Evolutionary conservation across 1,284 basidiomycete genomes (phyloP), one percentile per base, ranked within the genome.

Genomic region (Albatrellus sp.): DNA sequence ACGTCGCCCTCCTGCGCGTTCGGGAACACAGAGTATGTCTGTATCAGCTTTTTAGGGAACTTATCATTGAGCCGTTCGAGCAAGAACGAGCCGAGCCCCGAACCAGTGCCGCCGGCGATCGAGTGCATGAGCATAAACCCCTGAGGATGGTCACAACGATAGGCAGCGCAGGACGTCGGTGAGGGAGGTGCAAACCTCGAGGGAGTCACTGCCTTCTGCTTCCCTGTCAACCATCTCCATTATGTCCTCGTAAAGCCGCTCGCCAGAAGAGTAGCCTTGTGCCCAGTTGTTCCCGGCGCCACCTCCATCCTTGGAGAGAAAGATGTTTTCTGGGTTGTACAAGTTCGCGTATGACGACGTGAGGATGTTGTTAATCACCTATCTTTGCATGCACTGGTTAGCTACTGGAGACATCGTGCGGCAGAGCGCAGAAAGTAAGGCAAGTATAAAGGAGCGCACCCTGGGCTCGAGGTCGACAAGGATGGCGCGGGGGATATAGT

Each of bases 241-340:
- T 43, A 98, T 78, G 54, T 98, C 94, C 56, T 98, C 94, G 56
- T 94, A 97, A 51, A 94, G 79, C 53, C 75, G 73, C 63, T 98
- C 93, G 38, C 92, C 96, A 3, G 84, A 77, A 9, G 80, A 72
- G 56, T 94, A 93, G 4, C 94, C 94, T 55, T 93, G 89, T 0
- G 92, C 94, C 94, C 94, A 98, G 59, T 98, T 98, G 59, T 99
- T 99, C 28, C 94, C 96, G 4, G 96, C 94, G 45, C 96, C 96
- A 14, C 96, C 93, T 5, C 96, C 96, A 56, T 94, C 90, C 62
- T 94, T 88, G 6, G 87, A 91, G 17, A 92, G 72, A 59, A 90
- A 98, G 40, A 98, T 92, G 60, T 99, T 99, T 59, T 99, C 96
- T 0, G 94, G 94, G 59, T 99, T 99, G 63, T 98, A 99, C 20